phyloP scores from a whole-genome alignment of 768 basidiomycete species.

The Rhodotorula graminis region DNA sequence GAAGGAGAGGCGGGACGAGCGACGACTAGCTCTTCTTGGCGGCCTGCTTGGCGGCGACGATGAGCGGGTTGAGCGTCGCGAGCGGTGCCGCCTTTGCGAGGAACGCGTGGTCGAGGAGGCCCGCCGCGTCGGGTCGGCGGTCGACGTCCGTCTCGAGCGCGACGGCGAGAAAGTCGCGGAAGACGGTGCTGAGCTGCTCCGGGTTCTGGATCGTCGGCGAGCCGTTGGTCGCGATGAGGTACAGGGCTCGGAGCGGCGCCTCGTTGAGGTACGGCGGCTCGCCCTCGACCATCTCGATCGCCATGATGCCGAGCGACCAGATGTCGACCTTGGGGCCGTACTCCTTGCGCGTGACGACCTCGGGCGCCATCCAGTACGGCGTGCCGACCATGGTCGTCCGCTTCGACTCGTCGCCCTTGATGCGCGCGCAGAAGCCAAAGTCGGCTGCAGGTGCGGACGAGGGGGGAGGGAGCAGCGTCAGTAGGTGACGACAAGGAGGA shows the following conservation, averaged over 20 bases:
- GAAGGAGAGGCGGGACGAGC: too few species aligned
- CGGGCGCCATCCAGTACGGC: conserved; percentile 99
- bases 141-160: conserved; percentile 92
- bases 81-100: conserved; percentile 50
- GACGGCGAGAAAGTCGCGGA: conserved; percentile 82
- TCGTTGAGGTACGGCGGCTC: conserved; percentile 83
- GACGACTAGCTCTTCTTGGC: conserved; percentile 11
- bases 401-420: conserved; percentile 70
- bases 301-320: conserved; percentile 93
- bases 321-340: conserved; percentile 98
- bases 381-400: conserved; percentile 95
- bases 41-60: conserved; percentile 26
- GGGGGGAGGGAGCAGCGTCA: background rate
- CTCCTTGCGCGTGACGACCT: conserved; percentile 74
- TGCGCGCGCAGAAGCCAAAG: conserved; percentile 92
- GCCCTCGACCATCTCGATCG: conserved; percentile 86
- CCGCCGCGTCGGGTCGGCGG: conserved; percentile 78
- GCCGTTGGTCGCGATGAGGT: conserved; percentile 96
- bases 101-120: conserved; percentile 64
- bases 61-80: conserved; percentile 29
- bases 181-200: conserved; percentile 65
- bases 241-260: conserved; percentile 72
- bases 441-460: conserved; percentile 51
- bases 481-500: too few species aligned
- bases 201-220: conserved; percentile 95